Evolutionary conservation across 768 basidiomycete species (phyloP), one percentile per base, ranked within the genome.

Genomic region (Rossbeevera mucosa): DNA sequence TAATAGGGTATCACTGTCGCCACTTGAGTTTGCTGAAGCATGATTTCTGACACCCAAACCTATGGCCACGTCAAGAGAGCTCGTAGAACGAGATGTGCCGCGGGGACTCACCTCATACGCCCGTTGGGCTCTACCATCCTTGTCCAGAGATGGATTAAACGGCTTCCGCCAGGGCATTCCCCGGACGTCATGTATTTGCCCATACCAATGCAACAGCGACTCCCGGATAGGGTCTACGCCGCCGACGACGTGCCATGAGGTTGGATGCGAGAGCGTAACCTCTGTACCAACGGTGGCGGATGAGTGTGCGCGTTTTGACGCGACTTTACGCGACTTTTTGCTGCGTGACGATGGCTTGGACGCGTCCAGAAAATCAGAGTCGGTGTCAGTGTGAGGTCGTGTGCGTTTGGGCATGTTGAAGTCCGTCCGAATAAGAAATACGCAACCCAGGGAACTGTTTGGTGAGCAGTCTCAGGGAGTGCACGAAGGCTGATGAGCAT

Each of bases 11-110:
- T 92, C n/a, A 95, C 93, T 1, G 92, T 93, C 5, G 71, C 78
- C 29, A 96, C 94, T 67, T 95, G 93, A 0, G 94, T 97, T 70
- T 98, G 94, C 68, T 98, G 94, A 2, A 94, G 76, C 94, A 96
- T 96, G 52, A 96, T 85, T 71, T 97, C 92, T 13, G 86, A 90
- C 21, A 93, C 77, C 88, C 90, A 91, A 22, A 92, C 88, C 89
- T 89, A 42, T 33, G 26, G 44, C 30, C 1, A 11, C 16, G 18
- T 45, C 28, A 42, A 30, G 6, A 7, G 14, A 1, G 1, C 0
- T 18, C 11, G 11, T 14, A 28, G 44, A 41, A 43, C 9, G 21
- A 48, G 9, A 18, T 25, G 3, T 20, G 9, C 3, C 31, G 5
- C 2, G 8, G 30, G 5, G 40, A 52, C 76, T 50, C 62, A 93